Evolutionary conservation across 345 rosid genomes (phyloP).

Genomic region (Pseudoturritis turrita): DNA sequence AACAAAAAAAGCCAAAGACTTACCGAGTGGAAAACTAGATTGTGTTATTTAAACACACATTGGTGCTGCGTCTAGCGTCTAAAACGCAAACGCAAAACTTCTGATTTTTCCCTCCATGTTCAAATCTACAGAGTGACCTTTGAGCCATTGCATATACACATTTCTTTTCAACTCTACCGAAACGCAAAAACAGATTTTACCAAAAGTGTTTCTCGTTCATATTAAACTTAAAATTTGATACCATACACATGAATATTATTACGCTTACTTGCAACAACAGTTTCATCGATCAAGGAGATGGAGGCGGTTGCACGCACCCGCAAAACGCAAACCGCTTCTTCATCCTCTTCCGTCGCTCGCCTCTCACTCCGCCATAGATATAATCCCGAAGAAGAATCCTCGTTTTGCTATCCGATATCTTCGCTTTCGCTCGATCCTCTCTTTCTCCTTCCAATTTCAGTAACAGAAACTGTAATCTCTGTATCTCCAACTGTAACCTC

Average conservation of each 20-base stretch:
- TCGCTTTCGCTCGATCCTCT: slow-evolving; percentile 47
- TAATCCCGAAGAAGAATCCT: slow-evolving; percentile 78
- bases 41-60: background rate
- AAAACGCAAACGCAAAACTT: background rate
- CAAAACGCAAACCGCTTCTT: slow-evolving; percentile 63
- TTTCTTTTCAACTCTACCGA: background rate
- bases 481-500: slow-evolving; percentile 83
- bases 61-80: background rate
- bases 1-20: background rate
- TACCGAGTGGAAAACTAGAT: background rate
- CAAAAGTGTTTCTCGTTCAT: background rate
- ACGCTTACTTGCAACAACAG: slow-evolving; percentile 5
- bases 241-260: slow-evolving; percentile 17
- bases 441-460: slow-evolving; percentile 65
- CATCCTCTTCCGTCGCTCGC: slow-evolving; percentile 39
- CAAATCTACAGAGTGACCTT: background rate
- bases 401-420: slow-evolving; percentile 44
- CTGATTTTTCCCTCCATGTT: background rate
- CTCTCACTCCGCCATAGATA: slow-evolving; percentile 58
- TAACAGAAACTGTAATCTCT: slow-evolving; percentile 73
- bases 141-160: background rate
- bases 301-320: slow-evolving; percentile 70
- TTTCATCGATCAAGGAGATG: slow-evolving; percentile 22
- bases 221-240: slow-evolving; percentile 1
- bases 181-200: background rate